phyloP scores from a whole-genome alignment of 345 rosid genomes.

The Aurinia saxatilis region DNA sequence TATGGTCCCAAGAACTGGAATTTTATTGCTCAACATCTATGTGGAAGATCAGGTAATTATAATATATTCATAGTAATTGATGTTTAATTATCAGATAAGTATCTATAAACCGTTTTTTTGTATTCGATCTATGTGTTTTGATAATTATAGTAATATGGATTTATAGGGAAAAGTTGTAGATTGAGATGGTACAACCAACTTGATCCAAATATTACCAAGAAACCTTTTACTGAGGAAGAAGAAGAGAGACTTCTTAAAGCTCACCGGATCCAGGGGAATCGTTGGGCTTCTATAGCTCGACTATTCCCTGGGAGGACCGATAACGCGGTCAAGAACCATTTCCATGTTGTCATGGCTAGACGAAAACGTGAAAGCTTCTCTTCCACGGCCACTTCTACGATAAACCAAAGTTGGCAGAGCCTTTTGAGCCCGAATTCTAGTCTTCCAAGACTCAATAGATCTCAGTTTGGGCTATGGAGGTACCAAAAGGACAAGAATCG shows the following conservation, averaged over 20 bases:
- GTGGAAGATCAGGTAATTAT: conserved; percentile 50
- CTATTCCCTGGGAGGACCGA: conserved; percentile 62
- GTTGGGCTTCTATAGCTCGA: conserved; percentile 53
- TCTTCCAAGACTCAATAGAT: conserved; percentile 17
- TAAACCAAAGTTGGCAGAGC: conserved; percentile 14
- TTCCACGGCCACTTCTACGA: conserved; percentile 3
- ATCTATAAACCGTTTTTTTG: not conserved
- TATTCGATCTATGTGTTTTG: not conserved
- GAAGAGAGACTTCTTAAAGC: conserved; percentile 52
- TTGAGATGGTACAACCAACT: conserved; percentile 74
- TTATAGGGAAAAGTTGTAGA: conserved; percentile 62
- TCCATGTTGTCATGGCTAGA: conserved; percentile 66
- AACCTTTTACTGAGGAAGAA: conserved; percentile 58
- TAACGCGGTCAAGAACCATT: conserved; percentile 69
- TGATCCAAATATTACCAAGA: conserved; percentile 60
- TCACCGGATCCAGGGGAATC: conserved; percentile 56
- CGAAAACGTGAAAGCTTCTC: conserved; percentile 39
- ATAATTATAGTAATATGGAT: not conserved
- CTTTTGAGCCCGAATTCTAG: conserved; percentile 13
- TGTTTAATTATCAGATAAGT: not conserved
- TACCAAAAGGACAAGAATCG: conserved; percentile 12
- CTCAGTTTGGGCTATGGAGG: conserved; percentile 31
- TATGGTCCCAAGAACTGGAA: conserved; percentile 64
- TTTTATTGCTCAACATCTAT: conserved; percentile 50
- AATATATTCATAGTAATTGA: not conserved